These are phyloP conservation scores for Mucor velutinosus DNA, from an alignment of 371 early-diverging fungal genomes.

Conservation along the genomic window DNA sequence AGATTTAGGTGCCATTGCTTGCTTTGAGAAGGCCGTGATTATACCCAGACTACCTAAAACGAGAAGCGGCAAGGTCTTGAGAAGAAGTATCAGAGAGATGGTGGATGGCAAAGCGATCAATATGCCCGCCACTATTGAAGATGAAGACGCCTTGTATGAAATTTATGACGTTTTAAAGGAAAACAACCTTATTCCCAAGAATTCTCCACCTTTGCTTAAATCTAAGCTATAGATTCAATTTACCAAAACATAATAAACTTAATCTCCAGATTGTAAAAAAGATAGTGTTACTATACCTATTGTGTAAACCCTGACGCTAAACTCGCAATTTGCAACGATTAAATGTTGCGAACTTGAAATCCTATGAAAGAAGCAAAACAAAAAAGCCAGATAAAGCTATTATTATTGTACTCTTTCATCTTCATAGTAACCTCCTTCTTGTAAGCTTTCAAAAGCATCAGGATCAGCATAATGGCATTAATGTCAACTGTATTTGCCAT, in stretches of 20 bases:
- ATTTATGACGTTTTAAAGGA: constrained; percentile 42
- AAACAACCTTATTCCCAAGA: constrained; percentile 11
- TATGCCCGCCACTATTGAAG: constrained; percentile 86
- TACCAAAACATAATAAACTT: neutral
- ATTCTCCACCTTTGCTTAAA: constrained; percentile 7
- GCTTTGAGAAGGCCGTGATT: constrained; percentile 66
- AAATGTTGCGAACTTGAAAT: too few relatives aligned
- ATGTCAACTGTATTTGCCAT: too few relatives aligned
- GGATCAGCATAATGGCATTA: too few relatives aligned
- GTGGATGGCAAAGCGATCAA: constrained; percentile 60
- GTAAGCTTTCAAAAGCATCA: too few relatives aligned
- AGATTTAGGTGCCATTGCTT: constrained; percentile 81
- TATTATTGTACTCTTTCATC: too few relatives aligned
- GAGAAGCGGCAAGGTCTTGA: constrained; percentile 88
- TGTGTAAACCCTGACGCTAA: too few relatives aligned
- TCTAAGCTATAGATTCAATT: constrained; percentile 8
- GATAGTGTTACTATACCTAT: too few relatives aligned
- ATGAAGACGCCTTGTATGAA: constrained; percentile 63
- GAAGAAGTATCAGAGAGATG: constrained; percentile 80
- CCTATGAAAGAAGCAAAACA: too few relatives aligned
- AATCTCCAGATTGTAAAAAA: neutral
- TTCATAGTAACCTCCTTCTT: too few relatives aligned
- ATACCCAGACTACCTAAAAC: constrained; percentile 90
- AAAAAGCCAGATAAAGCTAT: too few relatives aligned
- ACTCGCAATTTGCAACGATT: too few relatives aligned